phyloP scores from a whole-genome alignment of 2,329 filamentous ascomycete species.

The Tolypocladium endophyticum region DNA sequence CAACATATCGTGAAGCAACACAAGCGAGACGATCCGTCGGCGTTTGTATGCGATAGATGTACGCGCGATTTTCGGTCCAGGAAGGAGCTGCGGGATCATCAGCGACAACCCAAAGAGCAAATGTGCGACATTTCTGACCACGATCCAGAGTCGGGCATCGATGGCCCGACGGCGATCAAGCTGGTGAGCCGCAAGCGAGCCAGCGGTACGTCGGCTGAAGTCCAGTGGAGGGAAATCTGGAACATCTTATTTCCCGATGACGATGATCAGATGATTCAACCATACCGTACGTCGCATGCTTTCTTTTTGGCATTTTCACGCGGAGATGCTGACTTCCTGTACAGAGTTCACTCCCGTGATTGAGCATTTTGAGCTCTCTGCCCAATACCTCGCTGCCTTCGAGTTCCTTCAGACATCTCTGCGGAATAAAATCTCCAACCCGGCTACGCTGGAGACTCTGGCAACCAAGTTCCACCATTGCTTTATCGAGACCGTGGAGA shows the following conservation, averaged over 20 bases:
- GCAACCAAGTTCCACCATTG: constrained; percentile 28
- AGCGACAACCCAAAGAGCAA: constrained; percentile 26
- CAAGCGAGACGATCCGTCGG: constrained; percentile 28
- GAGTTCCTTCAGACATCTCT: constrained; percentile 20
- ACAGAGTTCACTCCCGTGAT: constrained; percentile 29
- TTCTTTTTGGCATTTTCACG: neutral
- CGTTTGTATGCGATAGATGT: constrained; percentile 29
- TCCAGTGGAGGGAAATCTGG: constrained; percentile 31
- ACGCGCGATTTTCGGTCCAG: constrained; percentile 26
- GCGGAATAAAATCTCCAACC: constrained; percentile 26
- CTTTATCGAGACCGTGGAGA: constrained; percentile 27
- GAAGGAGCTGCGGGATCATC: constrained; percentile 28
- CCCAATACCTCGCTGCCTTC: constrained; percentile 22
- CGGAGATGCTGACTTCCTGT: neutral
- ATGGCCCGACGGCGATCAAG: constrained; percentile 28
- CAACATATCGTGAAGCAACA: constrained; percentile 33
- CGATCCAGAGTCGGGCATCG: constrained; percentile 28
- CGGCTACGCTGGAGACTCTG: constrained; percentile 24
- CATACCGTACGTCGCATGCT: constrained; percentile 14
- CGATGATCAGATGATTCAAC: constrained; percentile 19
- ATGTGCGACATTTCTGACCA: constrained; percentile 31
- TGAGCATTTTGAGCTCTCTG: constrained; percentile 28
- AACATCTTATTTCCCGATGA: constrained; percentile 31
- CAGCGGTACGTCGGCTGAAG: constrained; percentile 24
- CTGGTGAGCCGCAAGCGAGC: constrained; percentile 27